Percentiles rank a stretch among this genome's conserved stretches.
phyloP scores from a whole-genome alignment of 345 rosid species.

The Eutrema heterophyllum region DNA sequence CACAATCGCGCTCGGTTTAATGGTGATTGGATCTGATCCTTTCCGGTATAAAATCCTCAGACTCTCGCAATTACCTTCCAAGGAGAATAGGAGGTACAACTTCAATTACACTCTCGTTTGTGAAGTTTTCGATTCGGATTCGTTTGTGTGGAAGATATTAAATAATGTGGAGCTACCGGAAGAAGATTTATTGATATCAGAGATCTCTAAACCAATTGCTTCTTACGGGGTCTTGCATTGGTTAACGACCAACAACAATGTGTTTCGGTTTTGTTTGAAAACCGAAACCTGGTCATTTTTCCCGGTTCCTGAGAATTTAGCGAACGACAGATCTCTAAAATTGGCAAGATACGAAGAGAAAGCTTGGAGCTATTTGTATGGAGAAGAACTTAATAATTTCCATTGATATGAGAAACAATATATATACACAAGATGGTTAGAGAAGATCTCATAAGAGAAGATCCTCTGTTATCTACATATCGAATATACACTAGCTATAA shows the following conservation, averaged over 20 bases:
- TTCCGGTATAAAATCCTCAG: slow-evolving; percentile 12
- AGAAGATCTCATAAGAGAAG: no score
- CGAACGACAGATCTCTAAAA: neutral
- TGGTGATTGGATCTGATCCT: neutral
- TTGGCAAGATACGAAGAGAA: slow-evolving; percentile 3
- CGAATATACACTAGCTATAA: no score
- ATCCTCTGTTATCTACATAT: no score
- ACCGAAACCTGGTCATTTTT: slow-evolving; percentile 7
- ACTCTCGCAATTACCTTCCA: neutral
- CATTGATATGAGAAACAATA: no score
- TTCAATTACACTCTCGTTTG: neutral
- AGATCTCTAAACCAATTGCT: neutral
- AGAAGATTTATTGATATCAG: neutral
- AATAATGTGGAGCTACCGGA: neutral
- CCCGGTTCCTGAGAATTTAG: neutral
- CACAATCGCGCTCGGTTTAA: neutral
- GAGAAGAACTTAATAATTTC: no score
- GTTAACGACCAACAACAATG: neutral
- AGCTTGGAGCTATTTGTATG: neutral
- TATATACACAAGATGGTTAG: no score
- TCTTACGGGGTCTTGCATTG: slow-evolving; percentile 4
- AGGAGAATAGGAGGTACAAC: neutral
- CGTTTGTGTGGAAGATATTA: slow-evolving; percentile 1
- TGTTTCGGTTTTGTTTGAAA: slow-evolving; percentile 11
- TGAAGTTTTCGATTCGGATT: slow-evolving; percentile 17